These are phyloP conservation scores for Yarrowia osloensis DNA, from an alignment of 805 yeast species.

Conservation along the genomic window DNA sequence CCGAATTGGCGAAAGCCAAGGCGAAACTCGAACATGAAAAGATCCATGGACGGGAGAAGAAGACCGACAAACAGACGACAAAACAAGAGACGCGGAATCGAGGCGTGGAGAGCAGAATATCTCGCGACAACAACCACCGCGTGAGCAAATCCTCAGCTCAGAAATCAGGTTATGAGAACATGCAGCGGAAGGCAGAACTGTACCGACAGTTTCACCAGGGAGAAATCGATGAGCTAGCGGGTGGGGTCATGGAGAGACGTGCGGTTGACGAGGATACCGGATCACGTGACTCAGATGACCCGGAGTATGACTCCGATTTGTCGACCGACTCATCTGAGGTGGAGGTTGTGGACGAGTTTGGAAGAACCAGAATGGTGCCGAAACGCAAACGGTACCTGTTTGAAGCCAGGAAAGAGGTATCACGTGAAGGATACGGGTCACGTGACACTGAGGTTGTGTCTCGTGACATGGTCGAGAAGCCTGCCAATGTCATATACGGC, in stretches of 20 bases:
- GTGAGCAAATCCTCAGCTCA: not conserved
- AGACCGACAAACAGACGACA: not conserved
- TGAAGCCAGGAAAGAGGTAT: not conserved
- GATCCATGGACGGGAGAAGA: not conserved
- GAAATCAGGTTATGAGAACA: not conserved
- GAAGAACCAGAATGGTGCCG: conserved; percentile 11
- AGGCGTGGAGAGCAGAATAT: not conserved
- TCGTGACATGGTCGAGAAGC: conserved; percentile 6
- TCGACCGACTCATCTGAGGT: not conserved
- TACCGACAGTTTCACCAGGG: not conserved
- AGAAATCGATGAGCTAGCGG: not conserved
- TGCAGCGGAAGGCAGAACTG: not conserved
- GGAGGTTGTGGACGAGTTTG: conserved; percentile 21
- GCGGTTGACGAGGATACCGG: not conserved
- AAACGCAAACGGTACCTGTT: not conserved
- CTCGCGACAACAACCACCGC: not conserved
- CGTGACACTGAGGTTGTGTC: not conserved
- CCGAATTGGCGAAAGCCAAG: conserved; percentile 17
- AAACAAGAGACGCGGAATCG: not conserved
- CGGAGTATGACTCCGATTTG: not conserved
- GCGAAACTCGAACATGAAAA: conserved; percentile 8
- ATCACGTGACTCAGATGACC: not conserved
- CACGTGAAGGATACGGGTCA: not conserved
- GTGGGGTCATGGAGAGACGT: conserved; percentile 19
- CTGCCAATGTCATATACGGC: not conserved